Evolutionary conservation across 148 eudicot species (phyloP), one percentile per base, ranked within the genome.

Genomic region (Spergularia bocconei): DNA sequence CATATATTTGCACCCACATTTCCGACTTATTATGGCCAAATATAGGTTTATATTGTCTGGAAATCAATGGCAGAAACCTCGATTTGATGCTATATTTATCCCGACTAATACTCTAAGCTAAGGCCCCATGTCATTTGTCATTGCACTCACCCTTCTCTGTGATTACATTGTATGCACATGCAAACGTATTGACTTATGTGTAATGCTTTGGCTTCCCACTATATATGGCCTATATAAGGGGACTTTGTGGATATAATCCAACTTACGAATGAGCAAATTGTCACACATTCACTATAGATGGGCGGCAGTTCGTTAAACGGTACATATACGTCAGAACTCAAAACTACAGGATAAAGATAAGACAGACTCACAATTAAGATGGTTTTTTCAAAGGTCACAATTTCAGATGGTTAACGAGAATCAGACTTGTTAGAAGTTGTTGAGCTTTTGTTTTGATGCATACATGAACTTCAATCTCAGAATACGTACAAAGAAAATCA

Each of bases 11-110:
- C 48, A 41, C 67, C 11, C 61, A 78, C 67, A 60, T 1, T 8
- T 64, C 60, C 20, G 63, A 48, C 61, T 48, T 65, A 72, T 64
- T 23, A 44, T 56, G 25, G 65, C 12, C 77, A 67, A 41, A 57
- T 41, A 64, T 66, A 55, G 74, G 63, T 20, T 78, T 21, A 47
- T 38, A 56, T 19, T 78, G 72, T 78, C 76, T 71, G 70, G 58
- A 64, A 77, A 72, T 71, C 57, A 72, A 64, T 25, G 47, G 21
- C 0, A 64, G 38, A 64, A 56, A 39, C n/a, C 70, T 15, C 19
- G 13, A 71, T 39, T 16, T 23, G 19, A 69, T 69, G 10, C 72
- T 69, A 69, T 69, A 52, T 69, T 4, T 14, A 69, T 19, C 60
- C 44, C 23, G 57, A 53, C 72, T 66, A 39, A 13, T 56, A 78